Base-by-base conservation (phyloP, 768 basidiomycete genomes). In the Phanerochaete sordida region DNA sequence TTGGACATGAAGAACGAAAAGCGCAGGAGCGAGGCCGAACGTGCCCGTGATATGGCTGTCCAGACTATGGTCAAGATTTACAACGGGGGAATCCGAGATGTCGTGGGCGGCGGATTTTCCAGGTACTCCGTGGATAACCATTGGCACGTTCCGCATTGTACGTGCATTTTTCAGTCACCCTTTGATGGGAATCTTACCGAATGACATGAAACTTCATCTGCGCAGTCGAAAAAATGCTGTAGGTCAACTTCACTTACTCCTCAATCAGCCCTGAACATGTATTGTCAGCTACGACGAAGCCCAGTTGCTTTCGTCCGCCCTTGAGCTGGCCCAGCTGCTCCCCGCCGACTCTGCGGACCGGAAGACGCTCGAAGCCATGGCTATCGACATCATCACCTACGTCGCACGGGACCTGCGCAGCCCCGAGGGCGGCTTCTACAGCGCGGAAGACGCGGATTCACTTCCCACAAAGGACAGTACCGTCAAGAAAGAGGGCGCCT, bases 381-480 rank as follows among this genome's bases (percentile, higher is more conserved):
- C 73, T 1, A 62, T 65, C 7, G 71, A 73, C 57, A 74, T 76
- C 44, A 56, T 76, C 15, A 59, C 68, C 33, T 78, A 78, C 62
- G 67, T 66, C 9, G 53, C 70, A 26, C 66, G 73, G 15, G 72
- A 74, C 57, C 69, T 78, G 37, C 60, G 61, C 19, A 74, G 69
- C 58, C 69, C 73, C 12, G 65, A 66, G 28, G 75, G 72, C 23
- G 77, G 71, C 12, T 74, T 76, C 61, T 76, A 68, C 64, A 72
- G 70, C 52, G 76, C 77, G 0, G 76, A 78, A 56, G 77, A 78
- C 60, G 77, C 77, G 1, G 77, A 78, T 56, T 74, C 73, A 1
- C 68, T 74, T 21, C 72, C 72, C 24, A 54, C 63, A 3, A 54
- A 53, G 56, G 62, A 73, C 59, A 59, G 69, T 67, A 62, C 60